Conservation (phyloP, 495 filamentous ascomycete species). For the Penicillium waksmanii region DNA sequence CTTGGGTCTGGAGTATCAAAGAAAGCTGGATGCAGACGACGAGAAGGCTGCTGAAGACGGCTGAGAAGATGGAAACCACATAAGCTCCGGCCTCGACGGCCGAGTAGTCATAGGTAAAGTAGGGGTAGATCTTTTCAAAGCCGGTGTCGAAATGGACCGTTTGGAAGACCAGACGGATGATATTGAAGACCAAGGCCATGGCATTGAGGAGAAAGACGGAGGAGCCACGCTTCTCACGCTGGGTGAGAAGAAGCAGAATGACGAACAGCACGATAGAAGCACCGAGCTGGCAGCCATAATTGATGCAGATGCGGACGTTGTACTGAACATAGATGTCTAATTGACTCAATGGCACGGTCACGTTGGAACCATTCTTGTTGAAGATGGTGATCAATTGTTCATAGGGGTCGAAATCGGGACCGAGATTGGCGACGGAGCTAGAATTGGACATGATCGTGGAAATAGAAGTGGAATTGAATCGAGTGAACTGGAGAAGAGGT, state of each 20-base stretch:
- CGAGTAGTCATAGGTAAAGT: conserved; percentile 59
- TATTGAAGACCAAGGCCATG: conserved; percentile 61
- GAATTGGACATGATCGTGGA: background rate
- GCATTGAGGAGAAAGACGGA: conserved; percentile 67
- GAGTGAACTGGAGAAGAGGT: background rate
- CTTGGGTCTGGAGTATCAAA: conserved; percentile 72
- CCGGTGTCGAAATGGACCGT: conserved; percentile 60
- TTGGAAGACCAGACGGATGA: conserved; percentile 62
- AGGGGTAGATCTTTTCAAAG: conserved; percentile 62
- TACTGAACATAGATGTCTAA: conserved; percentile 55
- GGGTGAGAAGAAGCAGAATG: conserved; percentile 66
- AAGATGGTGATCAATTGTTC: conserved; percentile 61
- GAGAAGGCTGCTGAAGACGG: conserved; percentile 60
- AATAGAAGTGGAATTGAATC: conserved; percentile 8
- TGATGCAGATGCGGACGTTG: conserved; percentile 62
- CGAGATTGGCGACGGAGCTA: background rate
- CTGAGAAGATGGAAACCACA: conserved; percentile 54
- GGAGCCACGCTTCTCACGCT: conserved; percentile 61
- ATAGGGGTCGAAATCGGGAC: conserved; percentile 47
- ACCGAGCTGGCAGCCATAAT: conserved; percentile 73
- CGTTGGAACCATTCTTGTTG: conserved; percentile 50
- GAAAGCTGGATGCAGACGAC: conserved; percentile 65
- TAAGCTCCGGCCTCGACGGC: conserved; percentile 51
- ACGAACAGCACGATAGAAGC: conserved; percentile 70
- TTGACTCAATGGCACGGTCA: conserved; percentile 52